These are phyloP conservation scores for Dactylellina leptospora DNA, from an alignment of 2,329 filamentous ascomycete species.

Conservation along the genomic window DNA sequence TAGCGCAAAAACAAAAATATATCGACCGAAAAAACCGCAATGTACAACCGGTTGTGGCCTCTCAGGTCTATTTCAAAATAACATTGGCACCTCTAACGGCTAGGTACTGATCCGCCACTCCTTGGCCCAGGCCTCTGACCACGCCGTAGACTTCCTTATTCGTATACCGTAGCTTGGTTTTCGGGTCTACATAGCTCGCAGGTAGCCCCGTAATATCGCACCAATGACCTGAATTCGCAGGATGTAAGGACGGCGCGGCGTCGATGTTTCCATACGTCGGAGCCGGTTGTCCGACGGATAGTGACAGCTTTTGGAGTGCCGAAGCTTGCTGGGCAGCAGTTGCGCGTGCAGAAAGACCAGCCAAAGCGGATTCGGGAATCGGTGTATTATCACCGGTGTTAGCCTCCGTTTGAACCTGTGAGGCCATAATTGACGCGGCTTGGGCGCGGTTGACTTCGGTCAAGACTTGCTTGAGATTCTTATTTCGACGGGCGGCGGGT, in stretches of 20 bases:
- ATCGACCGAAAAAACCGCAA: constrained; percentile 7
- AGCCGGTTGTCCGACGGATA: constrained; percentile 60
- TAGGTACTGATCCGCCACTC: constrained; percentile 84
- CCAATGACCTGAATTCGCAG: constrained; percentile 83
- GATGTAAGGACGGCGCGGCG: constrained; percentile 83
- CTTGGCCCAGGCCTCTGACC: constrained; percentile 81
- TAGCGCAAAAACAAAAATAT: not conserved
- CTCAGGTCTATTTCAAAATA: constrained; percentile 77
- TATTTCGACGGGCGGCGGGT: constrained; percentile 93
- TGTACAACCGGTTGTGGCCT: not conserved
- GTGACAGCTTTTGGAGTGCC: constrained; percentile 79
- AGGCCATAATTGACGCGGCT: constrained; percentile 70
- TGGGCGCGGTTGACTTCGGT: constrained; percentile 88
- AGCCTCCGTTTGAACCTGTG: constrained; percentile 46
- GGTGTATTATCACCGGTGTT: constrained; percentile 58
- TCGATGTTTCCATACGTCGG: constrained; percentile 95
- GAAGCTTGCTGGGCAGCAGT: constrained; percentile 67
- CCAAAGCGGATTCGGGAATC: constrained; percentile 51
- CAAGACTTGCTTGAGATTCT: constrained; percentile 96
- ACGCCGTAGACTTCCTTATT: constrained; percentile 89
- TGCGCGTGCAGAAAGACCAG: constrained; percentile 58
- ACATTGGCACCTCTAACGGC: constrained; percentile 92
- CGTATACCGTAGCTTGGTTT: constrained; percentile 91
- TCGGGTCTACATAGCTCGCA: constrained; percentile 92
- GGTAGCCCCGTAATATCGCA: constrained; percentile 94